Evolutionary conservation across 2,329 filamentous ascomycete species (phyloP).

Genomic region (Xylariaceae sp.): DNA sequence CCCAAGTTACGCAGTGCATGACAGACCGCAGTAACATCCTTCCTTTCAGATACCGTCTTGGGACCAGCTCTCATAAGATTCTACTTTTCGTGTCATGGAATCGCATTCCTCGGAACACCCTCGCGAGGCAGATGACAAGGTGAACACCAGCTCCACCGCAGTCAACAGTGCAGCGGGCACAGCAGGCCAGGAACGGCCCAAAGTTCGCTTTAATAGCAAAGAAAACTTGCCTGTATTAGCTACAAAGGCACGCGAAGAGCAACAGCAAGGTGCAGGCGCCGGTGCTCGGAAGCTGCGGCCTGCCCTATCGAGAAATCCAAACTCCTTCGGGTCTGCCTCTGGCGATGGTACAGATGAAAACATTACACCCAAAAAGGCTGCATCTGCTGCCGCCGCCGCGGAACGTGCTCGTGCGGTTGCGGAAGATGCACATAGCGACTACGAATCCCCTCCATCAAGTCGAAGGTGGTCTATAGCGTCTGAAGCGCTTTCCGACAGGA

Average conservation of each 20-base stretch:
- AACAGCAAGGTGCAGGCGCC: not conserved
- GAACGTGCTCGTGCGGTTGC: constrained; percentile 38
- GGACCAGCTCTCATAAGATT: too few relatives aligned
- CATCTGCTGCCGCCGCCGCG: constrained; percentile 36
- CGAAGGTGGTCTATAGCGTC: constrained; percentile 17
- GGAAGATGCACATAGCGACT: constrained; percentile 29
- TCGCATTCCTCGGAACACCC: constrained; percentile 5
- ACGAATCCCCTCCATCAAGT: constrained; percentile 23
- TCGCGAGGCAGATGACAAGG: constrained; percentile 1
- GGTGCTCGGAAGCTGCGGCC: constrained; percentile 31
- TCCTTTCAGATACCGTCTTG: too few relatives aligned
- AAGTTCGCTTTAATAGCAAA: constrained; percentile 17
- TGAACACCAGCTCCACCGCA: not conserved
- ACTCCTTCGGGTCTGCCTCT: constrained; percentile 32
- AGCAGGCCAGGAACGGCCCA: constrained; percentile 9
- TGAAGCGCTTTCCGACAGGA: constrained; percentile 8
- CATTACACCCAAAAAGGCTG: constrained; percentile 7
- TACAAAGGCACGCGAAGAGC: constrained; percentile 3
- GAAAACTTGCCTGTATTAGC: constrained; percentile 1
- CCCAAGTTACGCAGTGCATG: too few relatives aligned
- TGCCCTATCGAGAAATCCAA: constrained; percentile 37
- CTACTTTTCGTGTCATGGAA: constrained; percentile 6
- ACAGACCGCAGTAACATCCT: too few relatives aligned
- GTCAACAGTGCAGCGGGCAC: not conserved
- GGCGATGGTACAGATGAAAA: constrained; percentile 21